Percentiles rank a stretch among this genome's conserved stretches.
Conservation (phyloP, 2,329 filamentous ascomycete genomes). For the Bipolaris oryzae region DNA sequence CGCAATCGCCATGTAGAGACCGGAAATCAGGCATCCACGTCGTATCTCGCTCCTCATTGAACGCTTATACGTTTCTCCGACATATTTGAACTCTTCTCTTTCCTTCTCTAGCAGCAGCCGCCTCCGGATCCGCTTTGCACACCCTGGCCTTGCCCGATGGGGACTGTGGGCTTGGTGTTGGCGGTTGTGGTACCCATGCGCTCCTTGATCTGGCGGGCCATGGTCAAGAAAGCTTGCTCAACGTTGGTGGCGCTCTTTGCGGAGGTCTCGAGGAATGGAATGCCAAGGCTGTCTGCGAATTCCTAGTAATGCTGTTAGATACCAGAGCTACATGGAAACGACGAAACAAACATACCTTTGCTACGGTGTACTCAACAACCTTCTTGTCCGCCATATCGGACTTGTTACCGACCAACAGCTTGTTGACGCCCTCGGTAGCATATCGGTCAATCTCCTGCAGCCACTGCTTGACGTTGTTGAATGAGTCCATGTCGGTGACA, state of each 20-base stretch:
- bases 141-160: constrained; percentile 92
- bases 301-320: constrained; percentile 65
- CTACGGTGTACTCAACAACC: constrained; percentile 98
- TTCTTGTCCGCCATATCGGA: constrained; percentile 99
- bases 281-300: constrained; percentile 97
- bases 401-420: constrained; percentile 99
- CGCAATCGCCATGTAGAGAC: constrained; percentile 29
- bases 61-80: constrained; percentile 21
- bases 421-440: constrained; percentile 98
- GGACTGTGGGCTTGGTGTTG: constrained; percentile 98
- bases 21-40: constrained; percentile 37
- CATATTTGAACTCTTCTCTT: constrained; percentile 11
- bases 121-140: constrained; percentile 85
- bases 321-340: not conserved
- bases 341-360: constrained; percentile 74
- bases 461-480: constrained; percentile 99
- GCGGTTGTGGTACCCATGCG: constrained; percentile 96
- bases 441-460: constrained; percentile 99
- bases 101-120: constrained; percentile 79
- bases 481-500: constrained; percentile 99
- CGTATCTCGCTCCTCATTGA: constrained; percentile 28
- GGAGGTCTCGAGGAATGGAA: constrained; percentile 99
- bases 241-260: constrained; percentile 99
- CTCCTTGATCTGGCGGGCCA: constrained; percentile 99
- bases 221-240: constrained; percentile 99